Conservation (phyloP, 1,284 basidiomycete species). For the Leccinum variabile region DNA sequence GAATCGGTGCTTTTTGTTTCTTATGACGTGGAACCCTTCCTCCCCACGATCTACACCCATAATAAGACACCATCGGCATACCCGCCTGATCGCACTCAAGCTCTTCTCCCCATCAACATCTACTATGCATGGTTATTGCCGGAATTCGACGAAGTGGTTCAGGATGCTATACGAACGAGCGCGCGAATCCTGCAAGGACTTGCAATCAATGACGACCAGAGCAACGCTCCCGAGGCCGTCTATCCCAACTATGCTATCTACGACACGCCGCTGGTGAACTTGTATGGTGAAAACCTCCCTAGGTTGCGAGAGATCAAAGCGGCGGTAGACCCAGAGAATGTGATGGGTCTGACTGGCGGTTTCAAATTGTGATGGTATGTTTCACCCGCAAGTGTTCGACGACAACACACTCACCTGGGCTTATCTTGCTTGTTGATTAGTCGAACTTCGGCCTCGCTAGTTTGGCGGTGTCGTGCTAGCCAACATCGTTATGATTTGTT, state of each 20-base stretch:
- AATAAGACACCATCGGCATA: slow-evolving; percentile 41
- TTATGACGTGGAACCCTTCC: slow-evolving; percentile 58
- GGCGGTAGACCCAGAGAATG: slow-evolving; percentile 45
- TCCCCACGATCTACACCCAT: slow-evolving; percentile 26
- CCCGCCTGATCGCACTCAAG: slow-evolving; percentile 43
- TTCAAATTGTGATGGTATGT: slow-evolving; percentile 28
- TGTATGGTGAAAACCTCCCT: slow-evolving; percentile 30
- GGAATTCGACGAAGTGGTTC: slow-evolving; percentile 40
- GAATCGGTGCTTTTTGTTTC: slow-evolving; percentile 32
- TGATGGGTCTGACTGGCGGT: slow-evolving; percentile 56
- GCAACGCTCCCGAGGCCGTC: slow-evolving; percentile 29
- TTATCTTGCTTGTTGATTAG: not conserved
- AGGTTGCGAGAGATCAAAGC: slow-evolving; percentile 41
- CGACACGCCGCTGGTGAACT: slow-evolving; percentile 40
- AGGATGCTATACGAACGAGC: slow-evolving; percentile 40
- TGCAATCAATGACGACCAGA: not conserved
- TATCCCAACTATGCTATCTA: slow-evolving; percentile 56
- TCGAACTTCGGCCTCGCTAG: not conserved
- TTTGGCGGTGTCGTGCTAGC: too few species aligned
- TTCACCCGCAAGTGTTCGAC: slow-evolving; percentile 23
- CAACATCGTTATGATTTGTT: not conserved
- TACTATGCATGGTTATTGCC: slow-evolving; percentile 43
- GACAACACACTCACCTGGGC: not conserved
- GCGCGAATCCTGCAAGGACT: slow-evolving; percentile 35
- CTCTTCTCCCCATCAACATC: slow-evolving; percentile 49